A percentile compares a stretch with the other conserved stretches of the same genome.
Evolutionary conservation across 106 monocot species (phyloP).

Genomic region (Allium sativum): DNA sequence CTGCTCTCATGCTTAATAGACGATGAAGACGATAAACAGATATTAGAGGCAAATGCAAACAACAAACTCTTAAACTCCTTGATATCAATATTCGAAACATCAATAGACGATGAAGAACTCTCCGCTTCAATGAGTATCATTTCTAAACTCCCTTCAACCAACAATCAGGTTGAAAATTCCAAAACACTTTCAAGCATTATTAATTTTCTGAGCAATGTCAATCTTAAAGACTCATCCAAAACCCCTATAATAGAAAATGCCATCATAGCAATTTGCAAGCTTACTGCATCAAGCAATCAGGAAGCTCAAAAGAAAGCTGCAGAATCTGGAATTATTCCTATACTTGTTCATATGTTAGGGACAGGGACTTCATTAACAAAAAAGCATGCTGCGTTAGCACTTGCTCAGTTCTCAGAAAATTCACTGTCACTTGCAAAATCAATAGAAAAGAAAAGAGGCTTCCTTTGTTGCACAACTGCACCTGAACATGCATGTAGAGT

Average conservation of each 20-base stretch:
- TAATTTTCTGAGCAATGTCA: constrained; percentile 9
- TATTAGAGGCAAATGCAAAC: constrained; percentile 3
- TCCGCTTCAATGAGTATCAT: constrained; percentile 22
- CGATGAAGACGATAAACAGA: constrained; percentile 4
- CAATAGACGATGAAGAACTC: constrained; percentile 21
- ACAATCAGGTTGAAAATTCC: constrained; percentile 7
- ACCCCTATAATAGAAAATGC: constrained; percentile 18
- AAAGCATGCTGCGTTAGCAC: constrained; percentile 13
- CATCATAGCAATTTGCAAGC: constrained; percentile 11
- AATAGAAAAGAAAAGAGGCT: constrained; percentile 4
- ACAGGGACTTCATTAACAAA: constrained; percentile 18
- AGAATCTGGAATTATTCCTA: constrained; percentile 16
- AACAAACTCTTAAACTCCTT: constrained; percentile 13
- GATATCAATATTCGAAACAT: constrained; percentile 11
- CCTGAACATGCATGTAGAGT: constrained; percentile 14
- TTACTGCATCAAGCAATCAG: constrained; percentile 10
- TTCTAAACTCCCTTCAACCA: constrained; percentile 12
- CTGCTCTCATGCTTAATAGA: constrained; percentile 19
- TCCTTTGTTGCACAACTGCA: constrained; percentile 14
- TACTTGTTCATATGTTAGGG: constrained; percentile 19
- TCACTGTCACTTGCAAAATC: constrained; percentile 6
- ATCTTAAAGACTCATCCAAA: neutral
- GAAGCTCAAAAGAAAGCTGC: constrained; percentile 23
- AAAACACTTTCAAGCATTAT: constrained; percentile 17
- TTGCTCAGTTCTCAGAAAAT: constrained; percentile 31